Base-by-base conservation (phyloP, 2,329 filamentous ascomycete species). In the Stylonectria norvegica region DNA sequence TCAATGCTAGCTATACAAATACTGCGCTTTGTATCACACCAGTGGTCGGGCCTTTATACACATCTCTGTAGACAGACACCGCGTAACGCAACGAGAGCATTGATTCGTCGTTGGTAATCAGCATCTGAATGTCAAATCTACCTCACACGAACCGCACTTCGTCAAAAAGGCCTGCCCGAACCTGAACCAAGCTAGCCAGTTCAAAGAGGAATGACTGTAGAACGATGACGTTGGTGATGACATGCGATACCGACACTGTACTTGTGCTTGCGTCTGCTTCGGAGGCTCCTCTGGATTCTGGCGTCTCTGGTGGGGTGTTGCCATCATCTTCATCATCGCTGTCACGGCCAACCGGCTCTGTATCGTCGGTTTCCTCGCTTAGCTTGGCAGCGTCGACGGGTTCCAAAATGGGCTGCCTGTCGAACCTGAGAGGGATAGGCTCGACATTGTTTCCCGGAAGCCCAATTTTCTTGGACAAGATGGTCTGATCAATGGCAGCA, bases 121-220 rank as follows among this genome's bases (percentile, higher is more conserved):
- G n/a, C n/a, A n/a, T 12, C 22, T 12, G 22, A 25, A 25, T 25
- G 8, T 12, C 22, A 25, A 25, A 25, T 12, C 8, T 25, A 15
- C 32, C 14, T 50, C 35, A 67, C 30, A 65, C 61, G 42, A 84
- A 88, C 27, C 76, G 78, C 18, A 89, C 81, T 61, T 91, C 87
- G 38, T 84, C 83, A 63, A 91, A 90, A 34, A 90, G 62, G 10
- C 81, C 82, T 17, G 83, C 85, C 39, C 87, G 73, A 23, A 86
- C 82, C 61, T 91, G 86, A 43, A 89, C 72, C 53, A 90, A 64
- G 18, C 85, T 84, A 2, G 85, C 81, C 40, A 91, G 63, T 62
- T 93, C 87, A 35, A 91, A 72, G 35, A 91, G 65, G 59, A 93
- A 93, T 23, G 86, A 85, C 61, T 93, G 87, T 42, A 89, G 70